Conservation (phyloP, 306 rosid genomes). For the Pyrus betulifolia region DNA sequence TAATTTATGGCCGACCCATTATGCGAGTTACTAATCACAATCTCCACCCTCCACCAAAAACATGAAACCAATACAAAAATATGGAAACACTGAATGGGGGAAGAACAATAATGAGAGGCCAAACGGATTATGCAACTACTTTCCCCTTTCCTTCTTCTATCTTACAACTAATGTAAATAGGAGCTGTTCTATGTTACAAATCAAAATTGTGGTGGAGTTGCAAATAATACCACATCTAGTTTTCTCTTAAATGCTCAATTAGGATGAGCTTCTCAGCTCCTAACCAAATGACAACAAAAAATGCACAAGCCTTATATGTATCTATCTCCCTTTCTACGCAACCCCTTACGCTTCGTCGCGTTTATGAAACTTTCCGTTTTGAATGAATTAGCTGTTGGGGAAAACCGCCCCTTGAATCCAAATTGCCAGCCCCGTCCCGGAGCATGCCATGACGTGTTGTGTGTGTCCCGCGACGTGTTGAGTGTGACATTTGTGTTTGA, state of each 20-base stretch:
- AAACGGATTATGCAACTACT: slow-evolving; percentile 44
- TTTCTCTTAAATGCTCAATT: slow-evolving; percentile 53
- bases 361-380: slow-evolving; percentile 29
- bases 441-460: slow-evolving; percentile 5
- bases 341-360: slow-evolving; percentile 26
- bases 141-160: slow-evolving; percentile 35
- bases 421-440: slow-evolving; percentile 11
- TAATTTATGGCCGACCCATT: no score
- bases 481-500: slow-evolving; percentile 6
- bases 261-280: slow-evolving; percentile 49
- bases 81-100: no score
- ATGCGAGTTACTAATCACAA: no score
- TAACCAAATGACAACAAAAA: slow-evolving; percentile 35
- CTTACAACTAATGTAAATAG: slow-evolving; percentile 60
- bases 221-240: slow-evolving; percentile 51
- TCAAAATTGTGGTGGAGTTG: slow-evolving; percentile 87
- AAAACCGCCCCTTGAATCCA: slow-evolving; percentile 24
- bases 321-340: slow-evolving; percentile 29
- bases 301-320: slow-evolving; percentile 32
- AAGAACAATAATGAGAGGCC: slow-evolving; percentile 11
- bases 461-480: neutral
- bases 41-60: no score
- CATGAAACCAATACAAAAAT: no score
- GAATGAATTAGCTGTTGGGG: slow-evolving; percentile 31
- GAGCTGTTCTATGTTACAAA: slow-evolving; percentile 71